Base-by-base conservation (phyloP, 306 rosid genomes). In the Sphenostylis stenocarpa region DNA sequence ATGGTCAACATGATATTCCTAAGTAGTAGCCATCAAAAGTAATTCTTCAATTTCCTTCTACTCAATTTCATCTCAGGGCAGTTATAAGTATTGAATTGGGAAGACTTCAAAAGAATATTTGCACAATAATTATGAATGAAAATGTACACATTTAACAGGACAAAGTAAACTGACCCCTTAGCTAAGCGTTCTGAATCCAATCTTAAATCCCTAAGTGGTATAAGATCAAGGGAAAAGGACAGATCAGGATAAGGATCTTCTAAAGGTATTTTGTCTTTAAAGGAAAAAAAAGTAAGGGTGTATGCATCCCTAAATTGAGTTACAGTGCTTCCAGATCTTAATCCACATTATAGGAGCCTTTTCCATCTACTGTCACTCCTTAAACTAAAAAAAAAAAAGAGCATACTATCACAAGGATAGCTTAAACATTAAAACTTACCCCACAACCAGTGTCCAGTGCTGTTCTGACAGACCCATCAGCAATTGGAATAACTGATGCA, bases 381-480 rank as follows among this genome's bases (percentile, higher is more conserved):
- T 19, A 74, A 13, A 55, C 62, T 20, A 47, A 19, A 81, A 41
- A 39, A 41, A 39, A 41, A 39, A 43, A 51, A 58, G 12, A 10
- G 52, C 31, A 64, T 33, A 15, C 9, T 24, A 72, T 49, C 60
- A 68, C 36, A 67, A 19, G 21, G 6, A 34, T 51, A 39, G 71
- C 41, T 64, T 53, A 69, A 81, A 62, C 20, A 43, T 24, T 60
- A 34, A 45, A 34, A 82, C 93, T 61, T 88, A 95, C 99, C 67
- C 97, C 99, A 41, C 97, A 95, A 70, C 97, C 97, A 74, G 97
- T 95, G 86, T 95, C 99, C 77, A 92, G 80, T 2, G 99, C 99
- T 45, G 96, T 95, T 76, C 98, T 87, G 84, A 92, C 77, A 77
- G 99, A 78, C 73, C 99, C 97, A 81, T 90, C 95, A 39, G 85